Base-by-base conservation (phyloP, 768 basidiomycete species). In the Tremella fuciformis region DNA sequence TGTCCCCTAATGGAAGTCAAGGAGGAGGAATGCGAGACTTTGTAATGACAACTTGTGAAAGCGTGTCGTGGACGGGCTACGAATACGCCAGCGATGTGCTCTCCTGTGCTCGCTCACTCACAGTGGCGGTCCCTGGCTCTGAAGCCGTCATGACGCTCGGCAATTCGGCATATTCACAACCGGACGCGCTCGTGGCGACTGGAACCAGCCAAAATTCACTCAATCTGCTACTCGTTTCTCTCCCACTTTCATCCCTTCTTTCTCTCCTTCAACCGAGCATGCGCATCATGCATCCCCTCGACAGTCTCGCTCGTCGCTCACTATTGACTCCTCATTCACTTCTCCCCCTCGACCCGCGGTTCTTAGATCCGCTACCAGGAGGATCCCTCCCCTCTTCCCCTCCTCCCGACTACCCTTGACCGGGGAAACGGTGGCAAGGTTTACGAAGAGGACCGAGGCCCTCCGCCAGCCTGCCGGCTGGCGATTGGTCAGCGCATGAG, bases 341-440 rank as follows among this genome's bases (percentile, higher is more conserved):
- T 25, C 63, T 50, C 55, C 22, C 26, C 53, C 64, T 34, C 57
- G 13, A 57, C 60, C 72, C 72, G 65, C 69, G 72, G 72, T 74
- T 74, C 72, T 74, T 74, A 74, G 72, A 74, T 74, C 72, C 69
- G 61, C 60, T 57, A 67, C 67, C 62, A 70, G 69, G 70, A 71
- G 65, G 63, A 65, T 51, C 50, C 46, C 24, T 53, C 42, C 49
- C 54, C 55, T 40, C 26, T 50, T 52, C 38, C n/a, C 41, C 51
- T 25, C 29, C 39, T 21, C 47, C 24, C 41, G 55, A 46, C 29
- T n/a, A 16, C 22, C 8, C 19, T 29, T 21, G 21, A 29, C 15
- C 15, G 34, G 41, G 15, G 18, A 26, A 22, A 29, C 19, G 18
- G 53, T n/a, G 18, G 53, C 13, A 18, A 3, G n/a, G 24, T 29